Conservation (phyloP, 2,329 filamentous ascomycete genomes). For the Diaporthe vexans region DNA sequence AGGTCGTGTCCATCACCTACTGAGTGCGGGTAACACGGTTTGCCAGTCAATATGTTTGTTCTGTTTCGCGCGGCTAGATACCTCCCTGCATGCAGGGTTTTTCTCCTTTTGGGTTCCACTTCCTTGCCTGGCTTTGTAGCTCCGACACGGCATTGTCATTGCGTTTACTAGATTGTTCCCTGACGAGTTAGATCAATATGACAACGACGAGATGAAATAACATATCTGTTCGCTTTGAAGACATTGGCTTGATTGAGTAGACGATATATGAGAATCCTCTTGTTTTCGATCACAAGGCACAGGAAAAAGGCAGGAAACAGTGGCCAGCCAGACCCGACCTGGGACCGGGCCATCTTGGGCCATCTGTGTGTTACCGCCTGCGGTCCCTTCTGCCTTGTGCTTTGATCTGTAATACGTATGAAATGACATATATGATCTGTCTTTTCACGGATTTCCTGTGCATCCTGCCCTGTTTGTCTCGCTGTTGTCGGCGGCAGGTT, state of each 20-base stretch:
- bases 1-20: slow-evolving; percentile 55
- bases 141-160: background rate
- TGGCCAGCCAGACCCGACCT: background rate
- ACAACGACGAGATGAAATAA: background rate
- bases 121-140: background rate
- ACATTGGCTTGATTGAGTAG: background rate
- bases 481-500: background rate
- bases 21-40: background rate
- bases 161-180: background rate
- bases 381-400: background rate
- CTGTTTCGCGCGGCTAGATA: slow-evolving; percentile 14
- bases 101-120: background rate
- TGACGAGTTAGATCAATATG: background rate
- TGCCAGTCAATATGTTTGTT: background rate
- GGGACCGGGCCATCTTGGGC: background rate
- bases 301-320: background rate
- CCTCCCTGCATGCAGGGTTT: background rate
- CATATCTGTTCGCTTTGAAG: background rate
- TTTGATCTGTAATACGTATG: background rate
- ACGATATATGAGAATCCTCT: background rate
- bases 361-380: background rate
- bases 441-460: background rate
- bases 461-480: background rate
- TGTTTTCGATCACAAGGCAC: background rate
- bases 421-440: background rate